Evolutionary conservation across 805 yeast genomes (phyloP), one percentile per base, ranked within the genome.

Genomic region (Kurtzmaniella fragi): DNA sequence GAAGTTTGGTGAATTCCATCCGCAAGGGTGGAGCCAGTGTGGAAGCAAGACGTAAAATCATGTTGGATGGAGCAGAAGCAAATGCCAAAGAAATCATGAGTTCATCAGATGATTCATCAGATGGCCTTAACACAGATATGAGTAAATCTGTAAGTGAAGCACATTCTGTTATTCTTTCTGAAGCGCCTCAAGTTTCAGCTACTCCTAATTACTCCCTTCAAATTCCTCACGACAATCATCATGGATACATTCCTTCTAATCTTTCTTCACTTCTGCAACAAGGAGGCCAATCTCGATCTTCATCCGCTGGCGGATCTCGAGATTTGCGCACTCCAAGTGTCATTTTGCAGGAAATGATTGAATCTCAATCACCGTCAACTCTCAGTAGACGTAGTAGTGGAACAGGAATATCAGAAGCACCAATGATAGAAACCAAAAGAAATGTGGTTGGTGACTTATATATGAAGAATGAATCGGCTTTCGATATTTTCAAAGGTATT

Each of bases 401-500:
- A 5, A 43, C 51, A 10, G 60, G 61, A 2, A 34, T 46, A 26
- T 12, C 48, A n/a, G 71, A 65, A 42, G 73, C 73, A 1, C 67
- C 69, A 3, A 70, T 64, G 47, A 57, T 69, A 25, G 74, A 69
- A 46, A 69, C 74, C 2, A 68, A 67, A 44, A 46, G 73, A 32
- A 67, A 69, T 42, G 74, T 68, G 5, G 72, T 64, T 2, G 74
- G 74, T 10, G 73, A 69, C 42, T 52, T 69, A 29, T 69, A 69
- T 50, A 45, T 69, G 44, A 57, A 53, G 37, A 69, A 67, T 43
- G 73, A 69, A 43, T 57, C 70, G 1, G 59, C 57, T 1, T 65
- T 67, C 10, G 73, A 69, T 31, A 61, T 72, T 2, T 66, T 69
- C 49, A 68, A 67, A 38, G 73, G 59, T 6, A 63, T 69, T 13